Percentiles rank a stretch among this genome's conserved stretches.
phyloP scores from a whole-genome alignment of 2,329 filamentous ascomycete species.

The Fusarium sterilihyphosum region DNA sequence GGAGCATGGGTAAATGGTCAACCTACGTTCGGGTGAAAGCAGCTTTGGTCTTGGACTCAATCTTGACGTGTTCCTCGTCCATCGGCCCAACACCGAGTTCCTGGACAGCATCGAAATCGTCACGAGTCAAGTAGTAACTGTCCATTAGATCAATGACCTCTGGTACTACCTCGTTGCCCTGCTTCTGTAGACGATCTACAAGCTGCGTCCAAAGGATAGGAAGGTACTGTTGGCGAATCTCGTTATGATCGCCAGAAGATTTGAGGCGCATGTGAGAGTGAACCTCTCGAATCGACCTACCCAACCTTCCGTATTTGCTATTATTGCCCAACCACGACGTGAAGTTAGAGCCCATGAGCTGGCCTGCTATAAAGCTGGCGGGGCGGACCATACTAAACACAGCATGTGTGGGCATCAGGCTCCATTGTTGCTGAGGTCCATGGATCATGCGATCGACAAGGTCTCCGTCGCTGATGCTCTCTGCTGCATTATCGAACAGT shows the following conservation, averaged over 20 bases:
- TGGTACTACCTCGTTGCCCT: slow-evolving; percentile 84
- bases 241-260: slow-evolving; percentile 89
- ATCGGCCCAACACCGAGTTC: slow-evolving; percentile 91
- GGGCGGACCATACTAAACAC: slow-evolving; percentile 95
- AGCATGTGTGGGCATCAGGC: slow-evolving; percentile 95
- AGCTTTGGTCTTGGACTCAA: slow-evolving; percentile 87
- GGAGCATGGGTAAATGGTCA: background rate
- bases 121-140: slow-evolving; percentile 91
- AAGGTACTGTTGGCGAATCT: slow-evolving; percentile 93
- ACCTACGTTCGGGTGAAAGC: slow-evolving; percentile 89
- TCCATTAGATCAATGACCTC: slow-evolving; percentile 96
- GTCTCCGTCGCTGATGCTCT: slow-evolving; percentile 97
- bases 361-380: slow-evolving; percentile 85
- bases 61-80: slow-evolving; percentile 76
- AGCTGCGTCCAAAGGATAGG: slow-evolving; percentile 87
- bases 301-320: slow-evolving; percentile 83
- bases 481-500: slow-evolving; percentile 85
- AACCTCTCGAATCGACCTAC: slow-evolving; percentile 88
- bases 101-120: slow-evolving; percentile 92
- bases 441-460: slow-evolving; percentile 98
- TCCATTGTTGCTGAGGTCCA: slow-evolving; percentile 97
- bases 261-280: slow-evolving; percentile 96
- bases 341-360: slow-evolving; percentile 79
- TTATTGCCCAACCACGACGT: slow-evolving; percentile 96
- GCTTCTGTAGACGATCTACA: slow-evolving; percentile 75